Conservation (phyloP, 2,329 filamentous ascomycete species). For the Claviceps sp. region DNA sequence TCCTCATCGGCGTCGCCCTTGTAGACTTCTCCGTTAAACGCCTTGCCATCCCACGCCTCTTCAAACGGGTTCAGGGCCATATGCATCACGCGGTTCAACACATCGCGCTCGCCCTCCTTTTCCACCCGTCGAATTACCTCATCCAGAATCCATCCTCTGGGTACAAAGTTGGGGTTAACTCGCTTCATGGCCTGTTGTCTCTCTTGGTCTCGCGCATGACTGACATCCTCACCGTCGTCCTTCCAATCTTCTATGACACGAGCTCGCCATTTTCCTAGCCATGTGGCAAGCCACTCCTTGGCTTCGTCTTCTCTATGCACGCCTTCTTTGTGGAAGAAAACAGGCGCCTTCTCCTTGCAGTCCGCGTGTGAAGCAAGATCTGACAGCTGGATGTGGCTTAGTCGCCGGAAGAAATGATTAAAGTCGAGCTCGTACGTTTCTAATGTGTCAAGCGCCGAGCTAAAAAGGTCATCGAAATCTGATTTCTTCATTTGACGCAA, state of each 20-base stretch:
- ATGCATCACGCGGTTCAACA: conserved; percentile 65
- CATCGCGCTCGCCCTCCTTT: conserved; percentile 65
- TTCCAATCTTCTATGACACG: conserved; percentile 69
- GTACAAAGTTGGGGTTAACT: conserved; percentile 88
- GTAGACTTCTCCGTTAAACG: conserved; percentile 34
- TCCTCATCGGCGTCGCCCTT: conserved; percentile 58
- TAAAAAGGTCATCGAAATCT: conserved; percentile 73
- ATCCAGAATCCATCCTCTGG: conserved; percentile 82
- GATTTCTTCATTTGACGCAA: conserved; percentile 53
- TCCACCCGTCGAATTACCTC: conserved; percentile 86
- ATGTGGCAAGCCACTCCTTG: conserved; percentile 54
- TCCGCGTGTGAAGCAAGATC: conserved; percentile 52
- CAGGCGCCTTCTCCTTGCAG: conserved; percentile 46
- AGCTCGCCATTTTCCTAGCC: conserved; percentile 68
- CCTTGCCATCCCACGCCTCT: conserved; percentile 53
- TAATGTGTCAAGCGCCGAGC: conserved; percentile 68
- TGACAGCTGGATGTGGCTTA: conserved; percentile 49
- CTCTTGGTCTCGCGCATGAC: conserved; percentile 39
- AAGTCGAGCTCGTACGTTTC: conserved; percentile 81
- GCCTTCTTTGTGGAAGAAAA: conserved; percentile 73
- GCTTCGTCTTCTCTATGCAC: conserved; percentile 49
- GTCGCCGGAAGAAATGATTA: conserved; percentile 78
- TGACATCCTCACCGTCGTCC: conserved; percentile 25
- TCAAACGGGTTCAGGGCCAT: conserved; percentile 77
- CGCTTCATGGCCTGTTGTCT: conserved; percentile 63